phyloP scores from a whole-genome alignment of 805 yeast species.

The Wickerhamomyces sydowiorum region DNA sequence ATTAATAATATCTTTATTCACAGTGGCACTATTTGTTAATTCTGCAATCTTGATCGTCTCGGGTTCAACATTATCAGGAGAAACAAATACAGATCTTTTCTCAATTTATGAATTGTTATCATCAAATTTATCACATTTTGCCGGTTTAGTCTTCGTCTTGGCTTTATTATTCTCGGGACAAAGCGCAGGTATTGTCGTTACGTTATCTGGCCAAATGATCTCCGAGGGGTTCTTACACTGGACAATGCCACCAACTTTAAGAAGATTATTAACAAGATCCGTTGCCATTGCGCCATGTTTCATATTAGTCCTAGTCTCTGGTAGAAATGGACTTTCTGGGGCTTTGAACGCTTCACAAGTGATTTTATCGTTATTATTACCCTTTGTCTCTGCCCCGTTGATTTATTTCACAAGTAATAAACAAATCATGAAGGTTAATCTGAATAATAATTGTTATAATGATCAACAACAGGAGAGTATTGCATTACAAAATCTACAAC shows the following conservation, averaged over 20 bases:
- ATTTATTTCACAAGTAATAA: conserved; percentile 72
- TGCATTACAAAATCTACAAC: conserved; percentile 10
- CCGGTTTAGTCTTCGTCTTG: conserved; percentile 79
- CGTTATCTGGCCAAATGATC: conserved; percentile 91
- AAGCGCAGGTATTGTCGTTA: conserved; percentile 93
- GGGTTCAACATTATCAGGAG: conserved; percentile 73
- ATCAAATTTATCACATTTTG: conserved; percentile 58
- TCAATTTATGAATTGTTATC: conserved; percentile 69
- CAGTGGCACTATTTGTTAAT: conserved; percentile 88
- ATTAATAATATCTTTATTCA: conserved; percentile 72
- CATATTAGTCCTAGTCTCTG: conserved; percentile 64
- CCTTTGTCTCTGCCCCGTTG: conserved; percentile 85
- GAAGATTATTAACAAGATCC: conserved; percentile 76
- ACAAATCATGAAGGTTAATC: conserved; percentile 57
- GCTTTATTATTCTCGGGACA: conserved; percentile 85
- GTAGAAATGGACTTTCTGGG: conserved; percentile 73
- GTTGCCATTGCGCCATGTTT: conserved; percentile 87
- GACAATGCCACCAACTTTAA: conserved; percentile 73
- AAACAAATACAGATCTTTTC: conserved; percentile 58
- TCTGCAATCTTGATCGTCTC: conserved; percentile 86
- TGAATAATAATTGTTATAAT: conserved; percentile 14
- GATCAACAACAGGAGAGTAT: conserved; percentile 6
- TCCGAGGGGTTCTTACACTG: conserved; percentile 85
- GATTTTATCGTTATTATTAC: conserved; percentile 69
- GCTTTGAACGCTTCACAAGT: conserved; percentile 86